These are phyloP conservation scores for Monoraphidium neglectum DNA, from an alignment of 139 green algal genomes.

Conservation along the genomic window DNA sequence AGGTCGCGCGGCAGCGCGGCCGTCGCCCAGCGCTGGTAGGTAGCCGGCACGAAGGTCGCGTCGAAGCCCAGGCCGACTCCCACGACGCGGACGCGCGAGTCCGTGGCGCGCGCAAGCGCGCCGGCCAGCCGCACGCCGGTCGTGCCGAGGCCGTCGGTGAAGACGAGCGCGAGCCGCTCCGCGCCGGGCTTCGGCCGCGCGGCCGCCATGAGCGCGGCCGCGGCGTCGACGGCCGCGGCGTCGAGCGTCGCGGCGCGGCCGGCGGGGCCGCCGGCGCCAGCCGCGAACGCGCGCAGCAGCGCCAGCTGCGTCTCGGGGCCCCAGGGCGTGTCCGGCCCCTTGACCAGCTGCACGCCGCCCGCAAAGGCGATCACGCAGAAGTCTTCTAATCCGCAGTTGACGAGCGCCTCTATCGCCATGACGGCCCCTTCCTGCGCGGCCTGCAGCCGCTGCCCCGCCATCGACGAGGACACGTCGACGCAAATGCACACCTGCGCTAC, in stretches of 20 bases:
- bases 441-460: slow-evolving; percentile 32
- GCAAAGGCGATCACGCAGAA: slow-evolving; percentile 42
- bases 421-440: slow-evolving; percentile 31
- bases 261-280: background rate
- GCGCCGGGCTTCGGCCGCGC: slow-evolving; percentile 1
- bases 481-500: slow-evolving; percentile 36
- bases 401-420: slow-evolving; percentile 28
- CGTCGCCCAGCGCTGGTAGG: slow-evolving; percentile 40
- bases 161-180: slow-evolving; percentile 45
- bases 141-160: slow-evolving; percentile 46
- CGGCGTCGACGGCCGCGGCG: slow-evolving; percentile 42
- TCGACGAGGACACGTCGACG: slow-evolving; percentile 45
- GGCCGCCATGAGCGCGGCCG: slow-evolving; percentile 19
- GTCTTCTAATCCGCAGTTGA: slow-evolving; percentile 31
- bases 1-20: slow-evolving; percentile 35
- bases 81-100: slow-evolving; percentile 37
- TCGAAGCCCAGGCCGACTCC: slow-evolving; percentile 44
- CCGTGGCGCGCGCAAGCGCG: slow-evolving; percentile 30
- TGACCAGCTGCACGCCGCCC: slow-evolving; percentile 21
- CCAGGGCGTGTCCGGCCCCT: slow-evolving; percentile 37
- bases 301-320: slow-evolving; percentile 22
- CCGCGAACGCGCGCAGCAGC: background rate
- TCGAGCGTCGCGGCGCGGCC: slow-evolving; percentile 27
- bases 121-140: slow-evolving; percentile 34
- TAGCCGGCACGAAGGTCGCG: slow-evolving; percentile 27